phyloP scores from a whole-genome alignment of 805 yeast genomes.

The Ogataea dorogensis region DNA sequence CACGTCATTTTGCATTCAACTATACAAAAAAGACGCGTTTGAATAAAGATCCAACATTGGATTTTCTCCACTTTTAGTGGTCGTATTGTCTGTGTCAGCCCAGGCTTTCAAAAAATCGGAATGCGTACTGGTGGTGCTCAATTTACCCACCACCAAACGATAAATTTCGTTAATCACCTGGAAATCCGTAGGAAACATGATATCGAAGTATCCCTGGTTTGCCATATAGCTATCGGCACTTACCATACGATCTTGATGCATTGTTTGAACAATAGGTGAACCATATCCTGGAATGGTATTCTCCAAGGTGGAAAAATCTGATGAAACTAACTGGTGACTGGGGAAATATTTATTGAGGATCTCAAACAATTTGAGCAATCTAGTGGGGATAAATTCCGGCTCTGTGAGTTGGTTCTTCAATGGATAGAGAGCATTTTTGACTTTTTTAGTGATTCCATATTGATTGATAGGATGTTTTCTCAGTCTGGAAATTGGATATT shows the following conservation, averaged over 20 bases:
- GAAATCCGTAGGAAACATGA: slow-evolving; percentile 84
- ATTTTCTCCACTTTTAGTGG: slow-evolving; percentile 75
- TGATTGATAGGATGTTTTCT: slow-evolving; percentile 60
- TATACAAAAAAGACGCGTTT: slow-evolving; percentile 67
- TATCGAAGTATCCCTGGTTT: slow-evolving; percentile 83
- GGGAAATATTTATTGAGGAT: slow-evolving; percentile 67
- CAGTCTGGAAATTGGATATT: slow-evolving; percentile 32
- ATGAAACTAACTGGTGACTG: slow-evolving; percentile 66
- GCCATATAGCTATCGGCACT: slow-evolving; percentile 74
- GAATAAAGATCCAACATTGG: slow-evolving; percentile 78
- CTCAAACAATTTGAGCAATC: slow-evolving; percentile 62
- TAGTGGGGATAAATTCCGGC: slow-evolving; percentile 81
- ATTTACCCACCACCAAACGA: slow-evolving; percentile 58
- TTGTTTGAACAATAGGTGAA: slow-evolving; percentile 80
- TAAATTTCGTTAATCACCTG: slow-evolving; percentile 59
- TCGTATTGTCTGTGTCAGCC: slow-evolving; percentile 68
- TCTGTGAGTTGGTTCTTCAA: slow-evolving; percentile 63
- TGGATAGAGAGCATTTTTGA: slow-evolving; percentile 57
- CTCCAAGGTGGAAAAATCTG: slow-evolving; percentile 64
- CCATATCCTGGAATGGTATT: slow-evolving; percentile 54
- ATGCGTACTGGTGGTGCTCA: slow-evolving; percentile 55
- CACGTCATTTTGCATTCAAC: slow-evolving; percentile 25
- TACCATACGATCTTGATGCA: slow-evolving; percentile 63
- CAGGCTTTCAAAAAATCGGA: slow-evolving; percentile 62
- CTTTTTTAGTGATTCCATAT: slow-evolving; percentile 39